Evolutionary conservation across 2,329 filamentous ascomycete genomes (phyloP), one percentile per base, ranked within the genome.

Genomic region (Pseudogymnoascus sp.): DNA sequence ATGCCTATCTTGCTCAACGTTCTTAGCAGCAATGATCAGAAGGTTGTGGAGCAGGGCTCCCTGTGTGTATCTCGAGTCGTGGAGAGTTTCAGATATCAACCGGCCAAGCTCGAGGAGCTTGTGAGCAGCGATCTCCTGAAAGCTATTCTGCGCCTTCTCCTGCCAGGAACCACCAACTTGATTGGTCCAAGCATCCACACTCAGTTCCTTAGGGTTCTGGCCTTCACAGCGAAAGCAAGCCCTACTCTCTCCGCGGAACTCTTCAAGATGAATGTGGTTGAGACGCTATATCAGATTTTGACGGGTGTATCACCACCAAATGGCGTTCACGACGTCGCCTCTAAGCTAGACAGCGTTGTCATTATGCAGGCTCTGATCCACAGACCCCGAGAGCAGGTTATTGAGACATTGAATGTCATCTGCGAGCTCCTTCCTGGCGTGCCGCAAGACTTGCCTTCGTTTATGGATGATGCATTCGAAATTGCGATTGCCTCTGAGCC

Each of bases 361-460:
- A 95, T 99, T 71, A 99, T 99, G 96, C 95, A 99, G 77, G 92
- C 96, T 38, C 82, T 99, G 66, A 96, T 99, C 61, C 95, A 97
- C 72, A 88, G 93, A 42, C 95, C 95, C 5, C 88, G 93, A 63
- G 96, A 99, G 69, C 95, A 99, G 76, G 90, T 99, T 16, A 95
- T 93, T 69, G 95, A 99, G 78, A 97, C 96, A 1, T 83, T 99
- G 66, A 97, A 97, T 73, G 92, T 99, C 67, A 92, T 99, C 67
- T 97, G 95, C 78, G 95, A 99, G 77, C 80, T 99, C 31, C 82
- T 99, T 37, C 93, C 93, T 1, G 87, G 85, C 60, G 80, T 93
- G 14, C 87, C 88, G 11, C 82, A 80, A 62, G 79, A 79, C 34
- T 78, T 78, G 11, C 77, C 82, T 62, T 76, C 79, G 2, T 68